Percentiles rank a stretch among this genome's conserved stretches.
Evolutionary conservation across 352 stramenopile species (phyloP).

Genomic region (Globisporangium apiculatum): DNA sequence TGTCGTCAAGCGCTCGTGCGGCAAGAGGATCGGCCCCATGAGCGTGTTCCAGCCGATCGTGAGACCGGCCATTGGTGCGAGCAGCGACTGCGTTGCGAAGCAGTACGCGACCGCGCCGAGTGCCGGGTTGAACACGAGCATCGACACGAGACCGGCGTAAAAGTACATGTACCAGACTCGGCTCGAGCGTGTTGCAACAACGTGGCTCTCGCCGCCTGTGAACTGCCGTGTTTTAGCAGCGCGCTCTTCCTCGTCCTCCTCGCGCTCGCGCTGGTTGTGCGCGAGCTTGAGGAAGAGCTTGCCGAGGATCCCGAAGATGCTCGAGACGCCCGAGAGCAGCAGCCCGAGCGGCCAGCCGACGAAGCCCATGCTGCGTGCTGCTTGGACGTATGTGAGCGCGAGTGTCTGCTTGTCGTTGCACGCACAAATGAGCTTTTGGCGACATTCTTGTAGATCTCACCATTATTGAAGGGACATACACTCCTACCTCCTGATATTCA

Average conservation of each 20-base stretch:
- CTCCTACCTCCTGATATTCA: too few relatives aligned
- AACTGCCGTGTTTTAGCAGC: slow-evolving; percentile 18
- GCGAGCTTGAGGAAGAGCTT: slow-evolving; percentile 80
- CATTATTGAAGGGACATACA: too few relatives aligned
- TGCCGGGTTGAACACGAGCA: slow-evolving; percentile 71
- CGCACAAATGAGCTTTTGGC: too few relatives aligned
- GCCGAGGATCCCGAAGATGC: slow-evolving; percentile 70
- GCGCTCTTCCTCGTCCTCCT: slow-evolving; percentile 35
- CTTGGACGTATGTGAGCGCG: not conserved
- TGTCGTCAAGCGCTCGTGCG: slow-evolving; percentile 58
- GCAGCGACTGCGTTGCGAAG: slow-evolving; percentile 72
- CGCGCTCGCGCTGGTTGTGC: slow-evolving; percentile 59
- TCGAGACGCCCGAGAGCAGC: slow-evolving; percentile 65
- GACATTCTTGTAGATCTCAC: too few relatives aligned
- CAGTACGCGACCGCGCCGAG: slow-evolving; percentile 60
- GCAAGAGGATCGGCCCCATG: slow-evolving; percentile 60
- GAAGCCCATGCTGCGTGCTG: slow-evolving; percentile 21
- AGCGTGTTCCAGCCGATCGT: slow-evolving; percentile 83
- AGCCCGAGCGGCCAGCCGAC: slow-evolving; percentile 75
- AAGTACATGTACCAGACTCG: slow-evolving; percentile 60
- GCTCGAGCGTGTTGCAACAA: slow-evolving; percentile 4
- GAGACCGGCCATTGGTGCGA: slow-evolving; percentile 76
- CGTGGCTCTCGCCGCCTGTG: slow-evolving; percentile 11
- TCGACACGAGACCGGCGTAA: slow-evolving; percentile 57
- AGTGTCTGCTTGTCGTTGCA: not conserved